Base-by-base conservation (phyloP, 768 basidiomycete species). In the Leucogyrophana mollusca region DNA sequence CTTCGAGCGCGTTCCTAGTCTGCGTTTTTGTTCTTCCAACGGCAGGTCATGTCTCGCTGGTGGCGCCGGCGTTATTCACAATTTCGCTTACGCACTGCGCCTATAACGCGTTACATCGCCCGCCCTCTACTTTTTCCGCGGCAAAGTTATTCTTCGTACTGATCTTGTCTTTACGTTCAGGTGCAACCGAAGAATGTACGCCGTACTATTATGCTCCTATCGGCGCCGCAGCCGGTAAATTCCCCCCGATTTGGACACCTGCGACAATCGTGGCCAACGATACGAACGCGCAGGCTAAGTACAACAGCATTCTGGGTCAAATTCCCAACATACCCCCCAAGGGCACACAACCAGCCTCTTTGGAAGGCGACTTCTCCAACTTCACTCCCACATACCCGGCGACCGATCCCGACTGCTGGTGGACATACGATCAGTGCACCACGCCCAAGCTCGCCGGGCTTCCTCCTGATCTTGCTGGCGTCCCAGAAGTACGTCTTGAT, bases 291-390 rank as follows among this genome's bases (percentile, higher is more conserved):
- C 62, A 60, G 35, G 57, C 60, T 6, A 70, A 71, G 48, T 83
- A 73, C 69, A 53, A 64, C 4, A 62, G 65, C 27, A 78, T 83
- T 20, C 55, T 63, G 20, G 42, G 56, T 1, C 66, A 51, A 27
- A 66, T 83, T 39, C 82, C 81, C 18, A 72, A 78, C 42, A 77
- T 79, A 3, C 10, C 60, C 3, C 63, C 72, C 13, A 80, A 77
- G 58, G 59, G 59, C 2, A 10, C 27, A 1, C 56, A 56, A 1
- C 58, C 66, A 10, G 40, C 37, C 0, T 61, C 66, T 10, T 43
- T 55, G 17, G 11, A 14, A 2, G 67, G 67, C 1, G 58, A 69
- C 36, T 67, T 71, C 53, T 48, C 65, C 13, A 60, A 56, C 35
- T 58, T 51, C 23, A 60, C 60, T 0, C 41, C 66, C 6, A 57